A percentile compares a stretch with the other conserved stretches of the same genome.
These are phyloP conservation scores for Cryptosporidium xiaoi DNA, from an alignment of 169 alveolate genomes.

Conservation along the genomic window DNA sequence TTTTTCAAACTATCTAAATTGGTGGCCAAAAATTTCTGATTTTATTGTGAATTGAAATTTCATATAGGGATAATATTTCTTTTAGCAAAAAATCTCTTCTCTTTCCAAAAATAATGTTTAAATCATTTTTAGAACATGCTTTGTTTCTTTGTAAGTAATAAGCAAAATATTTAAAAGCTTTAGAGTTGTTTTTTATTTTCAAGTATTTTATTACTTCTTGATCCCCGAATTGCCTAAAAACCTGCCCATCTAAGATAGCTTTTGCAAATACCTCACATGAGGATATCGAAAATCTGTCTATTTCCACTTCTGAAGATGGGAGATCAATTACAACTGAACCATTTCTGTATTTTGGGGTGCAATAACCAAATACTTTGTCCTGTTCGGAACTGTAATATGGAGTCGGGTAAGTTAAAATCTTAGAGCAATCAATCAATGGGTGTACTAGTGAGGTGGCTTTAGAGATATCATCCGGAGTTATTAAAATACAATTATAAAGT, in stretches of 20 bases:
- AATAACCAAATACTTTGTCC: conserved; percentile 12
- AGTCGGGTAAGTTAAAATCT: conserved; percentile 33
- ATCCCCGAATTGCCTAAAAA: conserved; percentile 28
- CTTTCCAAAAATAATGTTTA: conserved; percentile 1
- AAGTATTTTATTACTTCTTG: not conserved
- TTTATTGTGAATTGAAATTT: conserved; percentile 33
- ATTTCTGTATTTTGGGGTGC: conserved; percentile 42
- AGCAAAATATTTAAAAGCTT: conserved; percentile 24
- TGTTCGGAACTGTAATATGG: conserved; percentile 39
- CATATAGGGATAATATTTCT: conserved; percentile 25
- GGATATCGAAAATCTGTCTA: not conserved
- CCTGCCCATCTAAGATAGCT: conserved; percentile 49
- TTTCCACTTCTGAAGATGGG: conserved; percentile 49
- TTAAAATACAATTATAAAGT: conserved; percentile 42
- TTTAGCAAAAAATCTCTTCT: conserved; percentile 32
- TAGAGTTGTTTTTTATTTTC: conserved; percentile 5
- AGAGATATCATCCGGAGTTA: conserved; percentile 59
- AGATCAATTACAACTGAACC: conserved; percentile 39
- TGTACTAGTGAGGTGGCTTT: conserved; percentile 43
- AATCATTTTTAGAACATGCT: not conserved
- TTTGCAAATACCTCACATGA: conserved; percentile 32
- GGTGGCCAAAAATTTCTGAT: conserved; percentile 69
- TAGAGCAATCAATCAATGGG: conserved; percentile 53
- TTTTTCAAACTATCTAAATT: not conserved
- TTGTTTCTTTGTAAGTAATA: not conserved